These are phyloP conservation scores for Trichoderma harzianum DNA, from an alignment of 2,329 filamentous ascomycete species.

Conservation along the genomic window DNA sequence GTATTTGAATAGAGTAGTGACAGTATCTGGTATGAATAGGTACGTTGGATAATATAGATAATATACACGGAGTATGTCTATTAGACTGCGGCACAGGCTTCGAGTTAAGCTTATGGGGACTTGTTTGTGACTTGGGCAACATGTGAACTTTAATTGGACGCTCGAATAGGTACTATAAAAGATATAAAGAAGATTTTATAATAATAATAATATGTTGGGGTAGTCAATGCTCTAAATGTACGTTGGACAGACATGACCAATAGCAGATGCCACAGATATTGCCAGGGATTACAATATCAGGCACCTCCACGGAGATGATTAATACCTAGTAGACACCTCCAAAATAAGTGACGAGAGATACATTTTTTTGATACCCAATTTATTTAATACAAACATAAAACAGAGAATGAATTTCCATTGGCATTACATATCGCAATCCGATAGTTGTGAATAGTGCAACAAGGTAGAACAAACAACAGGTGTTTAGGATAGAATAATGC, in stretches of 20 bases:
- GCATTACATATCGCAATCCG: not conserved
- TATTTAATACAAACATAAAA: not conserved
- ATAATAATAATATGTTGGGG: not conserved
- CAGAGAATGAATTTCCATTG: not conserved
- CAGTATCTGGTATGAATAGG: too few species aligned
- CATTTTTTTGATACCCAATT: not conserved
- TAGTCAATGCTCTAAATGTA: not conserved
- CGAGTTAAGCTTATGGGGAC: not conserved
- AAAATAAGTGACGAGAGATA: not conserved
- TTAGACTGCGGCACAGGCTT: not conserved
- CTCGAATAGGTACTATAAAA: not conserved
- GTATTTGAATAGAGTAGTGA: not conserved
- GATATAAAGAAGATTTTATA: not conserved
- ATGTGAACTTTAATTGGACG: not conserved
- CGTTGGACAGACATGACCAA: not conserved
- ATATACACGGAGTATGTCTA: not conserved
- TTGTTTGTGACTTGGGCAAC: not conserved
- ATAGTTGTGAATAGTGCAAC: not conserved
- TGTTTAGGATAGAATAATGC: not conserved
- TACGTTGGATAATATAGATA: too few species aligned
- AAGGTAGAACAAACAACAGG: not conserved
- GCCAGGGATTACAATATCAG: not conserved
- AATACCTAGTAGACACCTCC: not conserved
- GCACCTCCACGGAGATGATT: not conserved
- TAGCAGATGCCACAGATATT: not conserved